A percentile compares a stretch with the other conserved stretches of the same genome.
Conservation (phyloP, 257 asterid genomes). For the Echium plantagineum region DNA sequence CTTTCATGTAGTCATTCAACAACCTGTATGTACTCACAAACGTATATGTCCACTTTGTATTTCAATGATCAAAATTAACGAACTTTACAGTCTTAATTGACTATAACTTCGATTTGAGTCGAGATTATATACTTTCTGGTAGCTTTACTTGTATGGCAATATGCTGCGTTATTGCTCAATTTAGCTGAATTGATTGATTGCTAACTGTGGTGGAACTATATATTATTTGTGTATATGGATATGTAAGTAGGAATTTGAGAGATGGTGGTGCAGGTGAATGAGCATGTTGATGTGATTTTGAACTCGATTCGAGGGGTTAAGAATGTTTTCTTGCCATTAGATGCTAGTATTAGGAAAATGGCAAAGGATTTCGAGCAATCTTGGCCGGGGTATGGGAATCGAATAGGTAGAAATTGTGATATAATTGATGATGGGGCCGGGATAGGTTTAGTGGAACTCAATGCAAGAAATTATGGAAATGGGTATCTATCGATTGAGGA, state of each 20-base stretch:
- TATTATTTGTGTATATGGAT: no score
- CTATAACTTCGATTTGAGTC: no score
- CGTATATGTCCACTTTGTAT: no score
- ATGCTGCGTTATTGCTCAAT: no score
- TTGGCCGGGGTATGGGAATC: slow-evolving; percentile 42
- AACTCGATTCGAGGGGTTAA: slow-evolving; percentile 75
- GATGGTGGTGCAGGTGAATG: slow-evolving; percentile 68
- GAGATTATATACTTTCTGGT: no score
- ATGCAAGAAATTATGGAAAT: slow-evolving; percentile 12
- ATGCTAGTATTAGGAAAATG: slow-evolving; percentile 56
- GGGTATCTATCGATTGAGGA: slow-evolving; percentile 25
- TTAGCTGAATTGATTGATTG: no score
- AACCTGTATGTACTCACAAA: no score
- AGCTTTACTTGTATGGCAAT: no score
- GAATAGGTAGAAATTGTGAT: slow-evolving; percentile 10
- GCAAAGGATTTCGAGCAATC: slow-evolving; percentile 71
- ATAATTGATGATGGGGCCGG: slow-evolving; percentile 17
- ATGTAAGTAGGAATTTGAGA: slow-evolving; percentile 11
- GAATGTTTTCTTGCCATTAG: slow-evolving; percentile 60
- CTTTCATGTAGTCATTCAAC: no score
- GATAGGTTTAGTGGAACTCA: slow-evolving; percentile 24
- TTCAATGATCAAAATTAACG: no score
- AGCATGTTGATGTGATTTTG: slow-evolving; percentile 70
- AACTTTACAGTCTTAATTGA: no score
- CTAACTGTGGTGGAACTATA: no score